Evolutionary conservation across 2,329 filamentous ascomycete genomes (phyloP), one percentile per base, ranked within the genome.

Genomic region (Fusarium sacchari): DNA sequence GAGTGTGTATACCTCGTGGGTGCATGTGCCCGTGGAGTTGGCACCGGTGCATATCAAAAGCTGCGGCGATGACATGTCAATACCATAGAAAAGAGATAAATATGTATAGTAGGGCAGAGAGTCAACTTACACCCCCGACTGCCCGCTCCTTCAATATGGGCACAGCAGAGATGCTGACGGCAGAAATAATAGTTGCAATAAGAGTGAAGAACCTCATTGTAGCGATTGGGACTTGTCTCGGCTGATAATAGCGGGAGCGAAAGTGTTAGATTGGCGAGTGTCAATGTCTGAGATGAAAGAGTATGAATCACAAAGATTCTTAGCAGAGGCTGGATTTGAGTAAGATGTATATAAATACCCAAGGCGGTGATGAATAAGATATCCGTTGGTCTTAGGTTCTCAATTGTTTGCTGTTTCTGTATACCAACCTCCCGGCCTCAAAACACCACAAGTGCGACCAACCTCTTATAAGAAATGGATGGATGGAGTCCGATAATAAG

Each of bases 31-130:
- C 5, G 86, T 87, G 26, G 84, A 83, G 75, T 88, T 85, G 76
- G 82, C 81, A 32, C 86, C 87, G 34, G 82, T 86, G 81, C 87
- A 89, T 60, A 88, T 79, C 67, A 87, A 82, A 69, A 88, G 67
- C 86, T 88, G 64, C 14, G 50, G 26, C 6, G 22, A 40, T n/a
- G 13, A 22, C 15, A 32, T 39, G 56, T 69, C 52, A 75, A 64
- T 47, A 43, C 28, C 40, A 30, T 36, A 26, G 28, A 50, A 24
- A 32, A 43, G 24, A 14, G 5, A 52, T 40, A 18, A 15, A 15
- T 10, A 28, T 44, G 15, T 22, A 14, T 11, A 22, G 12, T n/a
- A n/a, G 46, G 18, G 8, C 20, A 36, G 13, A 20, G 22, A 32
- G 22, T 39, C 26, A 49, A 84, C 86, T 76, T 84, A 87, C 86